Evolutionary conservation across 169 alveolate species (phyloP).

Genomic region (Plasmodium gonderi): DNA sequence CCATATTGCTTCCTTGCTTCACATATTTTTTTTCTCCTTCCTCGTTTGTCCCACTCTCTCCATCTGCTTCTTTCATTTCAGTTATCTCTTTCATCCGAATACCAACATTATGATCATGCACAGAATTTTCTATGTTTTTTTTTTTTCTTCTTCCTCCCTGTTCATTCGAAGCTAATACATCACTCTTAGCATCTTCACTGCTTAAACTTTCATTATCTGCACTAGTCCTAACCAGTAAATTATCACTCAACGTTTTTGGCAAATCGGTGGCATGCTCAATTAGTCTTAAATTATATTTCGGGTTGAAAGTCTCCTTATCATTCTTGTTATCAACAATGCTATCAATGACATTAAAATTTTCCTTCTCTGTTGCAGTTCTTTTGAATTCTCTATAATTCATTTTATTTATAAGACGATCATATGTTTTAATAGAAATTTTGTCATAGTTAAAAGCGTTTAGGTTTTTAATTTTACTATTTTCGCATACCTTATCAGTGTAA

Average conservation of each 20-base stretch:
- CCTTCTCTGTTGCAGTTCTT: conserved; percentile 24
- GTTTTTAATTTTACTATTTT: conserved; percentile 14
- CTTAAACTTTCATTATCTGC: not conserved
- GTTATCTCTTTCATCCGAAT: not conserved
- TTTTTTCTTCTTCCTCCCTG: not conserved
- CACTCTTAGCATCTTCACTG: not conserved
- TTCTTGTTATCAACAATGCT: conserved; percentile 41
- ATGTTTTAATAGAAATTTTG: conserved; percentile 41
- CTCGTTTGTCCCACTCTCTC: not conserved
- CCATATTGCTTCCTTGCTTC: not conserved
- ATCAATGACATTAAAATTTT: conserved; percentile 49
- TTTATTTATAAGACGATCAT: conserved; percentile 59
- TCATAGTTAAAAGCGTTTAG: conserved; percentile 69
- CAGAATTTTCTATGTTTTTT: not conserved
- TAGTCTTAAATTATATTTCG: conserved; percentile 77
- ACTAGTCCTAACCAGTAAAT: conserved; percentile 21
- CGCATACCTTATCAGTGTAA: conserved; percentile 29
- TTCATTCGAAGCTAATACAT: not conserved
- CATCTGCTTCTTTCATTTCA: not conserved
- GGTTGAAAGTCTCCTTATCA: conserved; percentile 67
- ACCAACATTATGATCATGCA: not conserved
- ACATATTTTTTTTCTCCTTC: not conserved
- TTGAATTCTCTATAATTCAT: conserved; percentile 72
- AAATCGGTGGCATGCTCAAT: conserved; percentile 79
- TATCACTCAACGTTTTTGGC: conserved; percentile 66